A percentile compares a stretch with the other conserved stretches of the same genome.
These are phyloP conservation scores for Abrus pulchellus DNA, from an alignment of 306 rosid genomes.

Conservation along the genomic window DNA sequence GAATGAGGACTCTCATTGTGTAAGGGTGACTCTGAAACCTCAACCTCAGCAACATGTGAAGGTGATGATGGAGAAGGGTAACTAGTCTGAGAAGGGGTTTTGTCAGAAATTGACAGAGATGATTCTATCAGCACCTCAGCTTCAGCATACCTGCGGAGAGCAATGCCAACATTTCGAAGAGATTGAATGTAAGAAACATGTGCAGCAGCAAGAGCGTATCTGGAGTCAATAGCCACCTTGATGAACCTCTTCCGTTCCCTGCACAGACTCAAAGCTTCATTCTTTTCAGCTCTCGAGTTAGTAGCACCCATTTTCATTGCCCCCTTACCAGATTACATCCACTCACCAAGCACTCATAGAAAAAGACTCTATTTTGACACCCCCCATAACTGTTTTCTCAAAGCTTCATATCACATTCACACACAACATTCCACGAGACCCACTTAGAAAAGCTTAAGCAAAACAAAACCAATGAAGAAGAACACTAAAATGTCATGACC, in stretches of 20 bases:
- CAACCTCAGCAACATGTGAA: slow-evolving; percentile 65
- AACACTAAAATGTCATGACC: slow-evolving; percentile 1
- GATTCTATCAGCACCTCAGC: slow-evolving; percentile 84
- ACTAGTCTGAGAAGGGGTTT: slow-evolving; percentile 90
- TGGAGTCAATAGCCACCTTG: slow-evolving; percentile 85
- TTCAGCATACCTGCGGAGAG: slow-evolving; percentile 86
- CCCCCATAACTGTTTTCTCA: slow-evolving; percentile 10
- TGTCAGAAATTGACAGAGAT: slow-evolving; percentile 81
- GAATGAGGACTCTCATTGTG: slow-evolving; percentile 64
- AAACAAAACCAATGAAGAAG: neutral
- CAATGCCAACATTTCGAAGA: slow-evolving; percentile 75
- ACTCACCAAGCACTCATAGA: slow-evolving; percentile 28
- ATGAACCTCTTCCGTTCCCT: slow-evolving; percentile 81
- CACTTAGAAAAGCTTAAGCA: neutral
- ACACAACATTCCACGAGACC: slow-evolving; percentile 19
- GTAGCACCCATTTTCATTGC: slow-evolving; percentile 75
- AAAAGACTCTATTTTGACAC: slow-evolving; percentile 28
- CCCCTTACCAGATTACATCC: slow-evolving; percentile 46
- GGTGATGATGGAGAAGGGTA: slow-evolving; percentile 89
- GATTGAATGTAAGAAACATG: slow-evolving; percentile 85
- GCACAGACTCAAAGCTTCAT: slow-evolving; percentile 82
- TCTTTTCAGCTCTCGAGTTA: slow-evolving; percentile 78
- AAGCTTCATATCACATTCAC: neutral
- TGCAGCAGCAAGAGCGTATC: slow-evolving; percentile 86
- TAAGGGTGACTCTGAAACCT: slow-evolving; percentile 77